Percentiles rank a stretch among this genome's conserved stretches.
phyloP scores from a whole-genome alignment of 352 stramenopile species.

The Globisporangium yorkense region DNA sequence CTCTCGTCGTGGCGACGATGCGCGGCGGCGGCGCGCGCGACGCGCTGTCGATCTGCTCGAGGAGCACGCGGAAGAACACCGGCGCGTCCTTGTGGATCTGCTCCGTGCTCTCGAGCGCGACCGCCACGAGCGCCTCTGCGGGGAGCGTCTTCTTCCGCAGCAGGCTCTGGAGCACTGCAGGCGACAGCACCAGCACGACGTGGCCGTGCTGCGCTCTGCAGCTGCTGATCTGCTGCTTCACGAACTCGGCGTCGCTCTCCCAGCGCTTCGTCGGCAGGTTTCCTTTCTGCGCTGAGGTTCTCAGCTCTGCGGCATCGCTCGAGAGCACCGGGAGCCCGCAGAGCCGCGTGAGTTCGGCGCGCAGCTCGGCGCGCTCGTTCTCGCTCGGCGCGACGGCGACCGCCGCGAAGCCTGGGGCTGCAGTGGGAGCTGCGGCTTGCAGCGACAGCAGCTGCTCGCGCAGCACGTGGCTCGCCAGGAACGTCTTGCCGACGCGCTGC shows the following conservation, averaged over 20 bases:
- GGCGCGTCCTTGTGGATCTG: conserved; percentile 53
- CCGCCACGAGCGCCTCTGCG: conserved; percentile 27
- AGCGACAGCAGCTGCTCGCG: conserved; percentile 23
- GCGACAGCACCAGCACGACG: conserved; percentile 41
- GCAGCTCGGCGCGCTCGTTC: conserved; percentile 21
- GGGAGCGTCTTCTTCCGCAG: conserved; percentile 25
- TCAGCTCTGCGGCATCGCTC: conserved; percentile 1
- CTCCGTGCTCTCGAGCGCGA: conserved; percentile 66
- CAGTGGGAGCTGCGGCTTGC: not conserved
- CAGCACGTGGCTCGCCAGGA: conserved; percentile 46
- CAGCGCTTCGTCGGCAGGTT: conserved; percentile 6
- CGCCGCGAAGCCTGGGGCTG: conserved; percentile 7
- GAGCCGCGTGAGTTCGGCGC: conserved; percentile 34
- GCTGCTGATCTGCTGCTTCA: conserved; percentile 10
- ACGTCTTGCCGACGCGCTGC: conserved; percentile 63
- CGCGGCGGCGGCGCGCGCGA: conserved; percentile 9
- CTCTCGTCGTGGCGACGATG: conserved; percentile 56
- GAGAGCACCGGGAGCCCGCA: conserved; percentile 31
- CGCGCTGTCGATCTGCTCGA: conserved; percentile 20
- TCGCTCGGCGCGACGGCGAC: conserved; percentile 39
- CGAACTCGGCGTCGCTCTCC: conserved; percentile 17
- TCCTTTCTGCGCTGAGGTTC: not conserved
- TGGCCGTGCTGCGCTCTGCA: conserved; percentile 13
- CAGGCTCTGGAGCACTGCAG: conserved; percentile 30
- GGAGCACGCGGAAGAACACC: conserved; percentile 39